A percentile compares a stretch with the other conserved stretches of the same genome.
Evolutionary conservation across 805 yeast species (phyloP).

Genomic region (Ogataea populi-albae): DNA sequence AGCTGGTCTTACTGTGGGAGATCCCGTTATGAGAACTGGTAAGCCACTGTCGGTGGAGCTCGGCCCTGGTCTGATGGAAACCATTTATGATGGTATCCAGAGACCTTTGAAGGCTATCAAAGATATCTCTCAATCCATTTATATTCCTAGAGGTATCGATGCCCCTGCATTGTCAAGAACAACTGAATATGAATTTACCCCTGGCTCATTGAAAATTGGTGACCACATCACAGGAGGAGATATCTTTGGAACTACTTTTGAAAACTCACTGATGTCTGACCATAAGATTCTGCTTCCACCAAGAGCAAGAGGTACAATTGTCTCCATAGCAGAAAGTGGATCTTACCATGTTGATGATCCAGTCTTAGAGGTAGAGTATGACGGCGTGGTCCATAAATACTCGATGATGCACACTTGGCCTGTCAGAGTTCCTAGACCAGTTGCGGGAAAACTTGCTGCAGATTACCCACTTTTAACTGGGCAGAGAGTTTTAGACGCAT

Average conservation of each 20-base stretch:
- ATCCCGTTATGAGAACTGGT: constrained; percentile 97
- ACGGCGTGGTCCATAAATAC: constrained; percentile 75
- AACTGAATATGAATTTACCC: constrained; percentile 80
- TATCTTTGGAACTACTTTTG: constrained; percentile 89
- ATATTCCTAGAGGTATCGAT: constrained; percentile 98
- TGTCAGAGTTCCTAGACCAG: constrained; percentile 99
- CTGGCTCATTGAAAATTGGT: constrained; percentile 77
- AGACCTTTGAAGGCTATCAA: constrained; percentile 95
- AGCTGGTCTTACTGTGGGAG: constrained; percentile 98
- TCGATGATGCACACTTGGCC: constrained; percentile 99
- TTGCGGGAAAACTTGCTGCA: constrained; percentile 88
- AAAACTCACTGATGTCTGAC: constrained; percentile 87
- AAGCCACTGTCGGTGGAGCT: constrained; percentile 98
- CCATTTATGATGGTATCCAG: constrained; percentile 98
- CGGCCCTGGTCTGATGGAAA: constrained; percentile 99
- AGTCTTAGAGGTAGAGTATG: constrained; percentile 90
- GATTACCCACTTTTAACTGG: constrained; percentile 96
- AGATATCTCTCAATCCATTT: constrained; percentile 83
- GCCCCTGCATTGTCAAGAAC: constrained; percentile 92
- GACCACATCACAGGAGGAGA: constrained; percentile 99
- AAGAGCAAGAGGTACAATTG: constrained; percentile 96
- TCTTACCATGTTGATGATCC: constrained; percentile 88
- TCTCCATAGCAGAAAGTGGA: constrained; percentile 85
- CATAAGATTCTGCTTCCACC: constrained; percentile 97
- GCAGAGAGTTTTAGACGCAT: constrained; percentile 96